Evolutionary conservation across 345 rosid species (phyloP).

Genomic region (Eucalyptus pumila): DNA sequence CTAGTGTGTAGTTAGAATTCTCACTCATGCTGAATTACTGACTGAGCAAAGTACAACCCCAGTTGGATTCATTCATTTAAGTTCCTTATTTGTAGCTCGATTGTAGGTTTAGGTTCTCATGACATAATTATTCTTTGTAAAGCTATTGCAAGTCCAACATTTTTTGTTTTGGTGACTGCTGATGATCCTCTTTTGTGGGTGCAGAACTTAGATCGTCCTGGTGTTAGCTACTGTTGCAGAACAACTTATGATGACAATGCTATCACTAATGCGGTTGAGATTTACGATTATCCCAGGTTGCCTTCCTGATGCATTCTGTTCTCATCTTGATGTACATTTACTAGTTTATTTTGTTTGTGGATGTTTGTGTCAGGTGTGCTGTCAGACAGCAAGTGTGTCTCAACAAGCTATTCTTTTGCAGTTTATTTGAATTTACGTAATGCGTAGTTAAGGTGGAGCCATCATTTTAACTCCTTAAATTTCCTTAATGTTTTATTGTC

Average conservation of each 20-base stretch:
- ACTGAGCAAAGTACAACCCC: not conserved
- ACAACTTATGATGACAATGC: constrained; percentile 54
- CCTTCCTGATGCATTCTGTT: not conserved
- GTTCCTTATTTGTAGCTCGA: not conserved
- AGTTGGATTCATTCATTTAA: not conserved
- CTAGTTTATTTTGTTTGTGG: not conserved
- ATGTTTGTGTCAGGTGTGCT: not conserved
- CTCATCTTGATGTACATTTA: not conserved
- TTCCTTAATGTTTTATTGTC: not conserved
- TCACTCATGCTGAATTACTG: not conserved
- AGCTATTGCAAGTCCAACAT: not conserved
- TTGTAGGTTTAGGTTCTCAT: not conserved
- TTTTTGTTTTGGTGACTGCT: not conserved
- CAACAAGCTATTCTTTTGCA: not conserved
- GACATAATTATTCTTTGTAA: not conserved
- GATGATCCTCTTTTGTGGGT: not conserved
- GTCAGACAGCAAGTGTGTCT: not conserved
- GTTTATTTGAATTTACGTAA: not conserved
- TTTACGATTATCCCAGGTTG: constrained; percentile 36
- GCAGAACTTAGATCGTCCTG: constrained; percentile 45
- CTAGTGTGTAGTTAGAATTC: not conserved
- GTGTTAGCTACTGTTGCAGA: constrained; percentile 44
- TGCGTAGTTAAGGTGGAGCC: not conserved
- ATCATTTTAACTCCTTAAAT: not conserved
- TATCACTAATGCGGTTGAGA: constrained; percentile 53